A percentile compares a stretch with the other conserved stretches of the same genome.
Evolutionary conservation across 176 grass and related monocot species (phyloP).

Genomic region (Stipa capillata): DNA sequence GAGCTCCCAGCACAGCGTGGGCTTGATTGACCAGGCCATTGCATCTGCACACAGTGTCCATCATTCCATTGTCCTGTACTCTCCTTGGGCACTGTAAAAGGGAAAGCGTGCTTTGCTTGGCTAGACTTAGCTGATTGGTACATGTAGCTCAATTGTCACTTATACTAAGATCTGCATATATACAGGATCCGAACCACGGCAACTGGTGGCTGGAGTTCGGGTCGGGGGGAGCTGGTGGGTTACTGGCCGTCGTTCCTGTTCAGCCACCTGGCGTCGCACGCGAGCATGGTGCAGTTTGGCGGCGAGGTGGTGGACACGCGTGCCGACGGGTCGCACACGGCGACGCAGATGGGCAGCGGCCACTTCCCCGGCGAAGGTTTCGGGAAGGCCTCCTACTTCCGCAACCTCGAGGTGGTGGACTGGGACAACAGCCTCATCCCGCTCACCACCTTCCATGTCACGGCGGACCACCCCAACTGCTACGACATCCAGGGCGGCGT

Average conservation of each 20-base stretch:
- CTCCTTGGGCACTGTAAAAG: no score
- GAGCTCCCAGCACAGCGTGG: no score
- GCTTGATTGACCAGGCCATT: no score
- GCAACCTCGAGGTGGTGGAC: conserved; percentile 83
- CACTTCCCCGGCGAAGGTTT: conserved; percentile 65
- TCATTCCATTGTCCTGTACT: no score
- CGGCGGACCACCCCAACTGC: conserved; percentile 74
- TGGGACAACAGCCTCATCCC: conserved; percentile 91
- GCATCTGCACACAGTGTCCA: no score
- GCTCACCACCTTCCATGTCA: conserved; percentile 52
- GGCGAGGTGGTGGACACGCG: conserved; percentile 75
- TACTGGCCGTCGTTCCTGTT: conserved; percentile 92
- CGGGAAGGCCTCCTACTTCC: conserved; percentile 67
- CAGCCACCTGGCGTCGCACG: conserved; percentile 73
- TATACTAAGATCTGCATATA: no score
- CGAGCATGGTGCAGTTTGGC: conserved; percentile 90
- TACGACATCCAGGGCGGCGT: conserved; percentile 82
- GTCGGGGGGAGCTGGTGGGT: conserved; percentile 54
- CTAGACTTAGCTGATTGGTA: no score
- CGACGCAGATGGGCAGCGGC: conserved; percentile 87
- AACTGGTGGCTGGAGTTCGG: conserved; percentile 99
- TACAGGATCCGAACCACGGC: conserved; percentile 84
- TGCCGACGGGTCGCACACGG: conserved; percentile 49
- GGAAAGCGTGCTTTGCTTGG: no score
- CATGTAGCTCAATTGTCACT: no score